Base-by-base conservation (phyloP, 1,139 yeast species). In the Candida mesenterica region DNA sequence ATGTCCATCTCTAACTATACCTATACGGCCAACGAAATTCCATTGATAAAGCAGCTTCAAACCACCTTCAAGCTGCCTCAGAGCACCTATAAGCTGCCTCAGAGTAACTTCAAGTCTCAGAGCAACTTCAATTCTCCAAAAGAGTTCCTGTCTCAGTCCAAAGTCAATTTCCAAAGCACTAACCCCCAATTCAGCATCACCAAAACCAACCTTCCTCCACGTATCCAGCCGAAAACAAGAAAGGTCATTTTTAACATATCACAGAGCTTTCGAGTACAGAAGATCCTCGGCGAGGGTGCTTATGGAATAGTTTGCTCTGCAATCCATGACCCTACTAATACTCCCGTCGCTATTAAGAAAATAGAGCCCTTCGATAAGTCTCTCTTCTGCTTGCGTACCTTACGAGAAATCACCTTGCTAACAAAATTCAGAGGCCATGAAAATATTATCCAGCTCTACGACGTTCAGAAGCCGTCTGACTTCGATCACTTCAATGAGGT, bases 221-320 rank as follows among this genome's bases (percentile, higher is more conserved):
- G n/a, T n/a, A n/a, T n/a, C 22, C 26, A 24, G n/a, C 26, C 28
- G 16, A 24, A 27, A 17, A 12, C n/a, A 14, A 32, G 45, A 13
- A 44, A 41, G 31, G 55, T 52, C 19, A 48, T 52, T 5, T 54
- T 52, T 33, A 52, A 53, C 33, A 45, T 54, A 16, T 46, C 53
- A 18, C 42, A 59, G 39, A 31, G 41, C 49, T 53, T 72, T 63
- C 50, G 76, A 42, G 49, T 77, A 49, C 39, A 62, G 42, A 44
- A 76, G 39, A 54, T 75, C 56, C 44, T 72, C 4, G 75, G 75
- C 3, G 65, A 90, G 59, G 98, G 98, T n/a, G 98, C 98, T 1
- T 92, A 92, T 53, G 98, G 98, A 3, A 79, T 92, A n/a, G 98
- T 92, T 15, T 90, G 97, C 54, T 82, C 95, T 17, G 98, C 97